Base-by-base conservation (phyloP, 2,329 filamentous ascomycete species). In the Ramichloridium luteum region DNA sequence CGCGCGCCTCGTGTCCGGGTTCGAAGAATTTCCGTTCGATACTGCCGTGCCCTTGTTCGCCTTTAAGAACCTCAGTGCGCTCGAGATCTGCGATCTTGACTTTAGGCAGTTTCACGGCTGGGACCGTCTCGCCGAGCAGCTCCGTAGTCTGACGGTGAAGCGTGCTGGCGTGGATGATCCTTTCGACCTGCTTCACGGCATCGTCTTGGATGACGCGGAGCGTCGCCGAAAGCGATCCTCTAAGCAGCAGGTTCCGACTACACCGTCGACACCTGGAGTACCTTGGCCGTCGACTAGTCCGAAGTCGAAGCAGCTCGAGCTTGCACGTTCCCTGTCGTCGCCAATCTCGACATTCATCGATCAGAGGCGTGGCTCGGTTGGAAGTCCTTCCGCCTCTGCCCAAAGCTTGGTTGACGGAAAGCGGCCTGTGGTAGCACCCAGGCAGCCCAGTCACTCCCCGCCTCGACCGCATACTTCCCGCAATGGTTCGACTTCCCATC, bases 1-100 rank as follows among this genome's bases (percentile, higher is more conserved):
- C 45, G 86, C 88, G 29, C 77, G 80, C 32, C 65, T 94, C 39
- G 94, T 98, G 46, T 73, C 78, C 44, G 88, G 88, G 16, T 96
- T 90, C 53, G 90, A 98, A 58, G 88, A 94, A 58, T 98, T 96
- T 46, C 90, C 90, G 3, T 94, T 96, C 57, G 90, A 98, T 58
- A 93, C 84, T 14, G 90, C 90, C 13, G 90, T 98, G 16, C 90
- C 90, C 13, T 67, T 98, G n/a, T 80, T 93, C 56, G 81, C 82
- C 6, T 96, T 98, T 71, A 96, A 98, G 62, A 98, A 96, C 47
- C 65, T 96, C 32, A 88, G 88, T 58, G 80, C 84, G 13, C 68
- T 98, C 42, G 90, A 98, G 57, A 82, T 98, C 32, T 86, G 79
- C 60, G 86, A 92, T 59, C 80, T 96, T 53, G 90, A 98, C 58